phyloP scores from a whole-genome alignment of 225 moss, liverwort and hornwort genomes.

The Sphagnum contortum region DNA sequence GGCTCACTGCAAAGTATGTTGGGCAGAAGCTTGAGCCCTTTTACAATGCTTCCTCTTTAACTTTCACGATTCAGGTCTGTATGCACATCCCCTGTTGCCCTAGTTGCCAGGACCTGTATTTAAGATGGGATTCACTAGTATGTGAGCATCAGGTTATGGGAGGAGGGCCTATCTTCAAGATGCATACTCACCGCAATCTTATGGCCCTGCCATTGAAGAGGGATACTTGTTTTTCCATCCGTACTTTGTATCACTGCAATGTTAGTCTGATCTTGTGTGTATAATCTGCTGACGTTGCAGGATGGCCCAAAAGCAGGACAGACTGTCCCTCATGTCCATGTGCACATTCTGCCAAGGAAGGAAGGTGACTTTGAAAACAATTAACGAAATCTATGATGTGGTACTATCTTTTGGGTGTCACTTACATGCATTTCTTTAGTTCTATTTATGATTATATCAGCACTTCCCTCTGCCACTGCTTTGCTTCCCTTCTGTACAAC shows the following conservation, averaged over 20 bases:
- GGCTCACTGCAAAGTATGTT: slow-evolving; percentile 79
- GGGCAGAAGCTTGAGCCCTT: slow-evolving; percentile 72
- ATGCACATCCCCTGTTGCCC: neutral
- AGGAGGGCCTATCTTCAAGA: too few species aligned
- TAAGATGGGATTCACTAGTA: too few species aligned
- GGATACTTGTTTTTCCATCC: too few species aligned
- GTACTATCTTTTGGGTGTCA: slow-evolving; percentile 18
- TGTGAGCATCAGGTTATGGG: too few species aligned
- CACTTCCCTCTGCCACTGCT: neutral
- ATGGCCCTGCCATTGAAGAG: too few species aligned
- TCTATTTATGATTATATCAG: slow-evolving; percentile 6
- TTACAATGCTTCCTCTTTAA: slow-evolving; percentile 63
- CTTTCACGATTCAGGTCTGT: slow-evolving; percentile 66
- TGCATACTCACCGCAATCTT: too few species aligned
- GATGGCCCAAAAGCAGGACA: slow-evolving; percentile 96
- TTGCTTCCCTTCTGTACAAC: neutral
- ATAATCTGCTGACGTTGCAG: slow-evolving; percentile 14
- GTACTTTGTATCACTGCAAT: too few species aligned
- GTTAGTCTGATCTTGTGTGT: too few species aligned
- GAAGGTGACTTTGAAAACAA: slow-evolving; percentile 72
- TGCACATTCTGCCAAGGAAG: slow-evolving; percentile 83
- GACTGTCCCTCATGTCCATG: slow-evolving; percentile 90
- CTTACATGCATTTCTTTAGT: neutral
- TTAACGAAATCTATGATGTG: slow-evolving; percentile 83
- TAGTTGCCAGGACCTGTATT: neutral